These are phyloP conservation scores for Hypoxylon sp. DNA, from an alignment of 2,329 filamentous ascomycete species.

Conservation along the genomic window DNA sequence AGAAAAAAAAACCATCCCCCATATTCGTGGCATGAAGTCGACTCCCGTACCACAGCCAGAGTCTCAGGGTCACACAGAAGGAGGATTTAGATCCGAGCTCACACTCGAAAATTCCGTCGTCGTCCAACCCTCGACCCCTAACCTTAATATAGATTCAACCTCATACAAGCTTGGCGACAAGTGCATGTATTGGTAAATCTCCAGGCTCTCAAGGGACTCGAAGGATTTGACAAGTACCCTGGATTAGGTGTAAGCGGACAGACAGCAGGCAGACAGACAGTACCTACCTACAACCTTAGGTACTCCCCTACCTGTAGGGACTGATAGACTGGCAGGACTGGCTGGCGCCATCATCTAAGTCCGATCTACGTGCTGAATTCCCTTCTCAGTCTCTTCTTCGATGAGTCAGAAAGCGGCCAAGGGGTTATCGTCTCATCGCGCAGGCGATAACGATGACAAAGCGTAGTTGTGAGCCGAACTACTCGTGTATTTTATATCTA, in stretches of 20 bases:
- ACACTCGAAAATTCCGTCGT: background rate
- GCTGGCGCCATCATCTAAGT: no score
- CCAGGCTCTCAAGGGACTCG: background rate
- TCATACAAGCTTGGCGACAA: constrained; percentile 2
- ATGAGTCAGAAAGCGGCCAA: constrained; percentile 8
- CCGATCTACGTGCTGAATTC: background rate
- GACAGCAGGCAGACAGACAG: constrained; percentile 3
- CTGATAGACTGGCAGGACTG: no score
- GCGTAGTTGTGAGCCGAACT: constrained; percentile 24
- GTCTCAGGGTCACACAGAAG: background rate
- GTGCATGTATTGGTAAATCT: background rate
- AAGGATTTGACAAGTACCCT: background rate
- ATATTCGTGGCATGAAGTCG: background rate
- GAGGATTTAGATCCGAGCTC: background rate
- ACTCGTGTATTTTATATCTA: background rate
- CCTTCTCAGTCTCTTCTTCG: background rate
- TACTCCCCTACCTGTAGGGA: no score
- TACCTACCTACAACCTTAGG: background rate
- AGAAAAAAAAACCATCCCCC: background rate
- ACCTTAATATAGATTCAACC: background rate
- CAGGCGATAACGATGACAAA: constrained; percentile 29
- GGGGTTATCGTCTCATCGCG: background rate
- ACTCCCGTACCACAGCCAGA: background rate
- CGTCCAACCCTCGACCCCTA: background rate
- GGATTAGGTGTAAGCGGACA: background rate